phyloP scores from a whole-genome alignment of 805 yeast genomes.

The Lipomyces sp. region DNA sequence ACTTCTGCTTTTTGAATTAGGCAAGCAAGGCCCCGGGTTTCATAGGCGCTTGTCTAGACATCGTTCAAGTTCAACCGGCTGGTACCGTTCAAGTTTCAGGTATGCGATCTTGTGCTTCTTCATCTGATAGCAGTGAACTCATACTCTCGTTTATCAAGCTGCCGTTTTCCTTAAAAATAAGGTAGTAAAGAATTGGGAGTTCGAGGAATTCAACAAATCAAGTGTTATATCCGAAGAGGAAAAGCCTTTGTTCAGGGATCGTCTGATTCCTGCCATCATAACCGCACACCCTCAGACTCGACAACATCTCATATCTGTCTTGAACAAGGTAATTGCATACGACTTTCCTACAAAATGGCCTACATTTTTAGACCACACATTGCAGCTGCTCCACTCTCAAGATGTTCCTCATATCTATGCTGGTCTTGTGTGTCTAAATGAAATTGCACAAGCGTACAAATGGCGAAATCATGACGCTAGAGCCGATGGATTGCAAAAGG shows the following conservation, averaged over 20 bases:
- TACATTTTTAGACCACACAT: conserved; percentile 47
- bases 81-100: conserved; percentile 27
- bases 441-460: conserved; percentile 65
- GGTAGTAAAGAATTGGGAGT: conserved; percentile 60
- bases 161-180: conserved; percentile 82
- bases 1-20: conserved; percentile 9
- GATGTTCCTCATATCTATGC: conserved; percentile 53
- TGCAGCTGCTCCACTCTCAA: conserved; percentile 44
- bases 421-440: conserved; percentile 68
- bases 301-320: conserved; percentile 46
- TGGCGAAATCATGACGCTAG: conserved; percentile 63
- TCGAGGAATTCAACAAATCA: conserved; percentile 35
- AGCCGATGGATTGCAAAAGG: conserved; percentile 49
- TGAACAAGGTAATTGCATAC: conserved; percentile 49
- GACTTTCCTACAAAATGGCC: conserved; percentile 59
- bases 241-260: conserved; percentile 66
- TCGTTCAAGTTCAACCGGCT: conserved; percentile 45
- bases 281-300: conserved; percentile 43
- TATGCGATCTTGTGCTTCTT: not conserved
- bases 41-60: conserved; percentile 76
- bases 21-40: conserved; percentile 66
- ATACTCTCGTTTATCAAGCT: conserved; percentile 50
- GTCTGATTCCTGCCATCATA: conserved; percentile 63
- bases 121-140: not conserved
- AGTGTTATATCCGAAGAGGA: conserved; percentile 61